A percentile compares a stretch with the other conserved stretches of the same genome.
These are phyloP conservation scores for Carnegiea gigantea DNA, from an alignment of 179 eudicot species.

Conservation along the genomic window DNA sequence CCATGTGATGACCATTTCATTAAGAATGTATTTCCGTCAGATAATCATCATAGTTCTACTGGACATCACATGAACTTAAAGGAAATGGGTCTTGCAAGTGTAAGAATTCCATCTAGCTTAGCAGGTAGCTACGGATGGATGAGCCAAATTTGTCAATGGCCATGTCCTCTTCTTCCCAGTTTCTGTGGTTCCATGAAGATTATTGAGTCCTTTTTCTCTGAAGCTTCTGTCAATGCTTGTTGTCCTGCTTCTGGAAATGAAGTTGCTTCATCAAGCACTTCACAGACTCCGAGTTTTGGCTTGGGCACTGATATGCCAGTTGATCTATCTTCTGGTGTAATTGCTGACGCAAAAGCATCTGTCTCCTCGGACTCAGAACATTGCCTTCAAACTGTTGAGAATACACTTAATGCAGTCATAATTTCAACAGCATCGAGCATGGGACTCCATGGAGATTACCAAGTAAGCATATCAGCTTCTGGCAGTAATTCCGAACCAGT, in stretches of 20 bases:
- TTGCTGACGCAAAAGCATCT: slow-evolving; percentile 13
- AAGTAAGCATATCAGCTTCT: slow-evolving; percentile 24
- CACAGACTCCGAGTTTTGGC: slow-evolving; percentile 21
- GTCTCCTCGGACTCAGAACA: slow-evolving; percentile 30
- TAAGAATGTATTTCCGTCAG: slow-evolving; percentile 13
- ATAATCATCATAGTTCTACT: slow-evolving; percentile 16
- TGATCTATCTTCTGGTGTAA: slow-evolving; percentile 26
- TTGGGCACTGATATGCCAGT: slow-evolving; percentile 22
- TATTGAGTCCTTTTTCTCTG: slow-evolving; percentile 23
- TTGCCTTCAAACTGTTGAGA: slow-evolving; percentile 28
- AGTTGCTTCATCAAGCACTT: slow-evolving; percentile 23
- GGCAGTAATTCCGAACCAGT: slow-evolving; percentile 25
- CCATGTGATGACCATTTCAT: slow-evolving; percentile 31
- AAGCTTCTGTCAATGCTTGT: slow-evolving; percentile 23
- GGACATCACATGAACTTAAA: slow-evolving; percentile 21
- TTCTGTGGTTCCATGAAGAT: slow-evolving; percentile 22
- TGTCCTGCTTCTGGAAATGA: slow-evolving; percentile 23
- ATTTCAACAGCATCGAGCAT: slow-evolving; percentile 27
- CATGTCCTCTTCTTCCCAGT: slow-evolving; percentile 25
- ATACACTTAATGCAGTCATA: slow-evolving; percentile 23
- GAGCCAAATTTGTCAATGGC: slow-evolving; percentile 29
- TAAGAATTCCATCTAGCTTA: slow-evolving; percentile 29
- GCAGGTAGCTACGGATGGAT: slow-evolving; percentile 47
- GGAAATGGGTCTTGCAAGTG: slow-evolving; percentile 25
- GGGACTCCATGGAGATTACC: slow-evolving; percentile 31